These are phyloP conservation scores for Hyaloscypha variabilis DNA, from an alignment of 495 filamentous ascomycete genomes.

Conservation along the genomic window DNA sequence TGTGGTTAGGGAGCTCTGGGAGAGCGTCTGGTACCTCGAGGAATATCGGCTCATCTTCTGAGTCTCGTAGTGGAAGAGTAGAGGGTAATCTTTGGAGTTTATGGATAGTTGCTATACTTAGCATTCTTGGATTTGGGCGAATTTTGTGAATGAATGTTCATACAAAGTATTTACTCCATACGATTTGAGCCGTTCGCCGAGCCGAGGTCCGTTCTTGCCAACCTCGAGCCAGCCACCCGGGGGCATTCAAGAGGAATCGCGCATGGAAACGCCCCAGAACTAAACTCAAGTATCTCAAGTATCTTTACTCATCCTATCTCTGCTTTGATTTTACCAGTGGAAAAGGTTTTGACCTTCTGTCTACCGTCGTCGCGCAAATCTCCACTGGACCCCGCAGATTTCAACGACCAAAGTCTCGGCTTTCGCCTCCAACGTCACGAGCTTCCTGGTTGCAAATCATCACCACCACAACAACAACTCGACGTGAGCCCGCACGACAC, in stretches of 20 bases:
- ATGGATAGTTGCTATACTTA: too few relatives aligned
- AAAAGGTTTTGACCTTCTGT: neutral
- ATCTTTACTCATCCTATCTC: neutral
- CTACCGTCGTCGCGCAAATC: neutral
- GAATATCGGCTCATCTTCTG: too few relatives aligned
- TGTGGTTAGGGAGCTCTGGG: too few relatives aligned
- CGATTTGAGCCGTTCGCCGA: neutral
- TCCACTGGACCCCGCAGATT: neutral
- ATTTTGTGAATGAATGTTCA: too few relatives aligned
- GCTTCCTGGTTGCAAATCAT: neutral
- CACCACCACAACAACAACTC: neutral
- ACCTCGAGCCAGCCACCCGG: neutral
- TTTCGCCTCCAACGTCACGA: constrained; percentile 11
- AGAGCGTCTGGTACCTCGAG: too few relatives aligned
- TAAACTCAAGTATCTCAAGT: too few relatives aligned
- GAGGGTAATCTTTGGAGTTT: too few relatives aligned
- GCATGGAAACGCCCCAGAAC: too few relatives aligned
- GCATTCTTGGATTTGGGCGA: too few relatives aligned
- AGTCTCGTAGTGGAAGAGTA: too few relatives aligned
- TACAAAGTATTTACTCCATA: too few relatives aligned
- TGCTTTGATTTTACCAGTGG: neutral
- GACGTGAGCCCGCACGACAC: neutral
- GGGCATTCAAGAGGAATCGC: neutral
- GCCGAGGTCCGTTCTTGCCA: neutral
- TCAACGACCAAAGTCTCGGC: neutral